Evolutionary conservation across 78 protist species (phyloP).

Genomic region (Blattamonas nauphoetae): DNA sequence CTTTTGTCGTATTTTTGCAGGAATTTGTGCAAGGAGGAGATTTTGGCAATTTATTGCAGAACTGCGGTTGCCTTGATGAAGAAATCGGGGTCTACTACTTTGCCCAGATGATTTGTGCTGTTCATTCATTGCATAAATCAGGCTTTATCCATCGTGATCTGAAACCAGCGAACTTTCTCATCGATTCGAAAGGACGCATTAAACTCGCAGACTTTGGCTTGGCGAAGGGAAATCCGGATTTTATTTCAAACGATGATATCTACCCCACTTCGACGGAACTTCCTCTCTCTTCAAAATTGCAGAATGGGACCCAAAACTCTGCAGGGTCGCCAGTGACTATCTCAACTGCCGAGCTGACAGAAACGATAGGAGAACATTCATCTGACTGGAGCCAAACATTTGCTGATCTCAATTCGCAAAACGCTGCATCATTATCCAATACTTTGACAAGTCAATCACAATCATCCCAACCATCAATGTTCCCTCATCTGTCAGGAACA

Average conservation of each 20-base stretch:
- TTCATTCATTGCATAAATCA: neutral
- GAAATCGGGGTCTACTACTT: neutral
- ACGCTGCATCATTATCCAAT: too few relatives aligned
- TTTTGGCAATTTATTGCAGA: neutral
- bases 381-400: too few relatives aligned
- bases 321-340: neutral
- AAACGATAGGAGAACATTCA: too few relatives aligned
- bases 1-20: neutral
- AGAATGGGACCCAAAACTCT: neutral
- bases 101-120: neutral
- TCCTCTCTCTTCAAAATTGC: too few relatives aligned
- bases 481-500: too few relatives aligned
- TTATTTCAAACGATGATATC: too few relatives aligned
- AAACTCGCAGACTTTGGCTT: constrained; percentile 7
- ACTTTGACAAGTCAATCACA: too few relatives aligned
- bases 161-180: constrained; percentile 8
- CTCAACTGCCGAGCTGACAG: too few relatives aligned
- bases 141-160: constrained; percentile 1
- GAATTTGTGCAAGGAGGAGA: constrained; percentile 8
- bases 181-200: neutral
- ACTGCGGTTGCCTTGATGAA: neutral
- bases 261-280: neutral
- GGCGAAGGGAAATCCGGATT: neutral
- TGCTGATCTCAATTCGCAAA: too few relatives aligned
- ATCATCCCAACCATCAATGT: too few relatives aligned